A percentile compares a stretch with the other conserved stretches of the same genome.
Evolutionary conservation across 1,284 basidiomycete genomes (phyloP).

Genomic region (Ceraceosorus bombacis): DNA sequence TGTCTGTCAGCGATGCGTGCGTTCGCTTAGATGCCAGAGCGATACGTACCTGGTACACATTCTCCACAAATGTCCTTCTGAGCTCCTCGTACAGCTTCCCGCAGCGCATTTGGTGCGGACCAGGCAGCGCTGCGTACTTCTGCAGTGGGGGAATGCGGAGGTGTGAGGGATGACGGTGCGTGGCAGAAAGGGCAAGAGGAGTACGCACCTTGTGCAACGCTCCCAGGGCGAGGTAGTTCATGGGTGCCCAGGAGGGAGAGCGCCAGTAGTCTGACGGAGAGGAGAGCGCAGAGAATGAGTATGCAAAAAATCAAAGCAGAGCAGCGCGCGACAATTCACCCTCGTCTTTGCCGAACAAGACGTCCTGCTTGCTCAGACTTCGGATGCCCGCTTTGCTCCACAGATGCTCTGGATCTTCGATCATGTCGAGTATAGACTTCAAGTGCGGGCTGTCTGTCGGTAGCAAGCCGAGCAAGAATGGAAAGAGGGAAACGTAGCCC

Average conservation of each 20-base stretch:
- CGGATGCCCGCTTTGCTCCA: conserved; percentile 86
- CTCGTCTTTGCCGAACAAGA: conserved; percentile 80
- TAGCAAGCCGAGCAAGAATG: conserved; percentile 65
- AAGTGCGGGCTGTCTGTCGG: conserved; percentile 68
- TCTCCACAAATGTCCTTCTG: conserved; percentile 71
- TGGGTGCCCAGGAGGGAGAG: conserved; percentile 90
- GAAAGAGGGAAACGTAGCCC: conserved; percentile 88
- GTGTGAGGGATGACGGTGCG: background rate
- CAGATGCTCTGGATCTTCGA: conserved; percentile 70
- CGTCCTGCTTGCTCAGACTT: conserved; percentile 72
- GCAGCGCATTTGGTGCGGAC: conserved; percentile 69
- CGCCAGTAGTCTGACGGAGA: conserved; percentile 80
- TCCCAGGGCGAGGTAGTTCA: conserved; percentile 80
- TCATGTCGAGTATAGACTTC: conserved; percentile 66
- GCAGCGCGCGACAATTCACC: conserved; percentile 49
- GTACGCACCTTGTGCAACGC: conserved; percentile 64
- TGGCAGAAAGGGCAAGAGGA: background rate
- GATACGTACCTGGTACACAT: conserved; percentile 71
- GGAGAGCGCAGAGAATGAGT: too few relatives aligned
- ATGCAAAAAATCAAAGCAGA: conserved; percentile 6
- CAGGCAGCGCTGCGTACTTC: conserved; percentile 70
- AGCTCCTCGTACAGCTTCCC: conserved; percentile 70
- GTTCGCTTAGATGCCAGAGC: background rate
- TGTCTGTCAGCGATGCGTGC: background rate
- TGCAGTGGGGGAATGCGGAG: conserved; percentile 42